A percentile compares a stretch with the other conserved stretches of the same genome.
Evolutionary conservation across 2,329 filamentous ascomycete genomes (phyloP).

Genomic region (Penicillium capsulatum): DNA sequence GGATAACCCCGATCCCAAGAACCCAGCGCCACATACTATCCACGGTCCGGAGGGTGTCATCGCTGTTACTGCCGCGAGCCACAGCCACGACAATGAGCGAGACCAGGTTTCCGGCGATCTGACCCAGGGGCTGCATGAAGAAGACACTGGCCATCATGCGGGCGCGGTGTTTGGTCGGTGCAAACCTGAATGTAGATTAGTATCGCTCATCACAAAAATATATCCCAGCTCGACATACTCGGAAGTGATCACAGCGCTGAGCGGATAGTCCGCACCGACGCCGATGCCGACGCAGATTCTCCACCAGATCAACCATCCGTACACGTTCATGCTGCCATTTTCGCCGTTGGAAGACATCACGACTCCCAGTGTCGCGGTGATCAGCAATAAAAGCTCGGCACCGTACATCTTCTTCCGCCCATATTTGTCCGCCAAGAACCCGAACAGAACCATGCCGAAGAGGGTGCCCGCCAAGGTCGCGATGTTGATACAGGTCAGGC

Average conservation of each 20-base stretch:
- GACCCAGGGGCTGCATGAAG: constrained; percentile 65
- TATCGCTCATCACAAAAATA: background rate
- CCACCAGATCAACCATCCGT: constrained; percentile 48
- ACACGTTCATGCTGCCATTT: constrained; percentile 43
- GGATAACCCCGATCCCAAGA: constrained; percentile 61
- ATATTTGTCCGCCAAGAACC: constrained; percentile 46
- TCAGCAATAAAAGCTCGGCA: constrained; percentile 47
- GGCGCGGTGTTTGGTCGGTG: constrained; percentile 58
- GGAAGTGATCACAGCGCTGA: constrained; percentile 63
- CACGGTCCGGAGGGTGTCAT: constrained; percentile 39
- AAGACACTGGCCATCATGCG: constrained; percentile 66
- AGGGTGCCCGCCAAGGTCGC: constrained; percentile 47
- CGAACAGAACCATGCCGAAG: constrained; percentile 47
- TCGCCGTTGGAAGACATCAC: constrained; percentile 45
- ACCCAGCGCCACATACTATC: constrained; percentile 66
- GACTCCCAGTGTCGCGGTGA: constrained; percentile 45
- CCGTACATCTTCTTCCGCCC: constrained; percentile 52
- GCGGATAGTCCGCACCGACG: constrained; percentile 65
- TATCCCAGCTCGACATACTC: constrained; percentile 48
- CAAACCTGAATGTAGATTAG: constrained; percentile 35
- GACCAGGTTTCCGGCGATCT: constrained; percentile 61
- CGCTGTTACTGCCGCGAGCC: constrained; percentile 21
- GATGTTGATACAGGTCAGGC: constrained; percentile 43
- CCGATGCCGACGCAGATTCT: constrained; percentile 50
- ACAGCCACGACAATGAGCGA: constrained; percentile 47